These are phyloP conservation scores for Oryza coarctata DNA, from an alignment of 176 grass and related monocot genomes.

Conservation along the genomic window DNA sequence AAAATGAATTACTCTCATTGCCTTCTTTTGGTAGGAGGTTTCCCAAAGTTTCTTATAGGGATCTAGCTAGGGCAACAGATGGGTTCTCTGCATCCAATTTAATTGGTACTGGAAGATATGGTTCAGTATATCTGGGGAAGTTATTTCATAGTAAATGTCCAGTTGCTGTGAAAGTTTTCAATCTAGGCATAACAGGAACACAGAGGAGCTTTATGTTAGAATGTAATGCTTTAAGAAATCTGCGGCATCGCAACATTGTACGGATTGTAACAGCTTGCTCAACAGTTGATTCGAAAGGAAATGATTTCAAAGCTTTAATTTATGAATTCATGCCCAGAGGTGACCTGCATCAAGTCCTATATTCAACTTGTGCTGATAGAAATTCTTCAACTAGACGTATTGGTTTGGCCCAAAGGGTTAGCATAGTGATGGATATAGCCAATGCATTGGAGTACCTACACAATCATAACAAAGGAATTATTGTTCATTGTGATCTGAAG, in stretches of 20 bases:
- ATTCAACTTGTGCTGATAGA: neutral
- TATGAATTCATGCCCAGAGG: conserved; percentile 33
- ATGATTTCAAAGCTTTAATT: conserved; percentile 34
- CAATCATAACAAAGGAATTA: conserved; percentile 1
- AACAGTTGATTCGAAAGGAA: neutral
- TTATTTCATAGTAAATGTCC: neutral
- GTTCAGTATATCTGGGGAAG: conserved; percentile 5
- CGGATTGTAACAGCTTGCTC: conserved; percentile 20
- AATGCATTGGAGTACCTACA: conserved; percentile 27
- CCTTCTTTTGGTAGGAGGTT: neutral
- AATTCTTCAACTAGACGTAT: neutral
- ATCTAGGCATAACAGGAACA: conserved; percentile 8
- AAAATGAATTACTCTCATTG: neutral
- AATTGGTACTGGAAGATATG: conserved; percentile 29
- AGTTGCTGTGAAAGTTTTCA: conserved; percentile 29
- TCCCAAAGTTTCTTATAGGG: conserved; percentile 26
- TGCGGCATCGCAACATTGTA: conserved; percentile 16
- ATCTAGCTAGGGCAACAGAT: conserved; percentile 6
- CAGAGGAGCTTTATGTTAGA: conserved; percentile 21
- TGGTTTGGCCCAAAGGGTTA: conserved; percentile 28
- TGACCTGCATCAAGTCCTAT: conserved; percentile 7
- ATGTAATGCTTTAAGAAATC: conserved; percentile 23
- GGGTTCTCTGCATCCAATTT: conserved; percentile 7
- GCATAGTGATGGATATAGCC: conserved; percentile 22
- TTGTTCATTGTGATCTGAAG: conserved; percentile 34